A percentile compares a stretch with the other conserved stretches of the same genome.
Evolutionary conservation across 2,329 filamentous ascomycete genomes (phyloP).

Genomic region (Nothophaeocryptopus gaeumannii): DNA sequence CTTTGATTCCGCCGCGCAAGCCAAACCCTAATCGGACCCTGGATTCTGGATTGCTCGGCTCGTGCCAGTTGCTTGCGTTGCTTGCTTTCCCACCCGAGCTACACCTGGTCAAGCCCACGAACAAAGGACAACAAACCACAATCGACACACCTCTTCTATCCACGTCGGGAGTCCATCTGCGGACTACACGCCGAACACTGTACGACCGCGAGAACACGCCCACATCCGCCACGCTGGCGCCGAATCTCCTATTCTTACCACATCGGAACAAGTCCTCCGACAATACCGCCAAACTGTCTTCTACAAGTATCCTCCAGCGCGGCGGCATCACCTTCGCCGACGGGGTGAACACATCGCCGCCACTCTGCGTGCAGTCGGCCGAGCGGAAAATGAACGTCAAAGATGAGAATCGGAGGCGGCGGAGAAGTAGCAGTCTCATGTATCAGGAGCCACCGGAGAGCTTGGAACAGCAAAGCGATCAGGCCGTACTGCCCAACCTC

Average conservation of each 20-base stretch:
- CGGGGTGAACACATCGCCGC: constrained; percentile 57
- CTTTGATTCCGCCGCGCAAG: too few relatives aligned
- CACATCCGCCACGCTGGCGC: constrained; percentile 25
- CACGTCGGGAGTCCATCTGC: too few relatives aligned
- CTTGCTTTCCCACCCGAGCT: too few relatives aligned
- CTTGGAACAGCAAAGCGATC: constrained; percentile 95
- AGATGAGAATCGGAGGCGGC: constrained; percentile 62
- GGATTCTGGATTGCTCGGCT: too few relatives aligned
- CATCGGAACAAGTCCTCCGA: constrained; percentile 20
- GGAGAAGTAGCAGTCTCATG: constrained; percentile 96
- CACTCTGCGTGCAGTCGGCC: constrained; percentile 32
- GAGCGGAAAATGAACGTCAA: constrained; percentile 46
- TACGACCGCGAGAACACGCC: not conserved
- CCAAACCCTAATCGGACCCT: too few relatives aligned
- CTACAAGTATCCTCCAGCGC: constrained; percentile 74
- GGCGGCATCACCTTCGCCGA: constrained; percentile 84
- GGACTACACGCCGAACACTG: too few relatives aligned
- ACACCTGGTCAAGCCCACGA: too few relatives aligned
- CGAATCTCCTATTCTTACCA: constrained; percentile 29
- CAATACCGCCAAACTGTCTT: constrained; percentile 95
- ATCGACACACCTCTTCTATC: too few relatives aligned
- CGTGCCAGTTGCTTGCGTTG: too few relatives aligned
- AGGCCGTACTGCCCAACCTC: constrained; percentile 88
- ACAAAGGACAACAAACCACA: too few relatives aligned
- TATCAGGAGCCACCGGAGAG: constrained; percentile 97